Evolutionary conservation across 805 yeast genomes (phyloP).

Genomic region (Pichia heedii): DNA sequence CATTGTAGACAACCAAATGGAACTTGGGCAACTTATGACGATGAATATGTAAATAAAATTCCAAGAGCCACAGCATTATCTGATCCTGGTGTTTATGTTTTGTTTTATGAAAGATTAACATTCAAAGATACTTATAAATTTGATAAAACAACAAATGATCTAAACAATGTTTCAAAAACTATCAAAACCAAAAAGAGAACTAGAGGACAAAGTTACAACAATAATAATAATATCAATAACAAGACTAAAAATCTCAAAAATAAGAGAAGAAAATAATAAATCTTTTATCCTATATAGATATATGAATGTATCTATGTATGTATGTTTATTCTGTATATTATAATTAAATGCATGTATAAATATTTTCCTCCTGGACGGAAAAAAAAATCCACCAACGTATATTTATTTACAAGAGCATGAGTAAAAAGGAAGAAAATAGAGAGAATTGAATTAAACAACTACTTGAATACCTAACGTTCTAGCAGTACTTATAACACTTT

Average conservation of each 20-base stretch:
- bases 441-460: slow-evolving; percentile 57
- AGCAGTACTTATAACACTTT: slow-evolving; percentile 83
- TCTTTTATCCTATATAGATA: too few relatives aligned
- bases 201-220: not conserved
- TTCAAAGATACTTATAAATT: slow-evolving; percentile 22
- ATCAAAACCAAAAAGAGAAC: not conserved
- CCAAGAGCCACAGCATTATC: slow-evolving; percentile 65
- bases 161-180: not conserved
- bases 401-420: too few relatives aligned
- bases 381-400: too few relatives aligned
- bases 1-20: slow-evolving; percentile 90
- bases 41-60: slow-evolving; percentile 72
- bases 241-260: not conserved
- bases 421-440: too few relatives aligned
- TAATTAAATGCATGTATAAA: too few relatives aligned
- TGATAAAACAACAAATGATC: not conserved
- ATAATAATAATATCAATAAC: not conserved
- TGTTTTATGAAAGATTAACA: slow-evolving; percentile 72
- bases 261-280: not conserved
- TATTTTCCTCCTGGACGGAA: too few relatives aligned
- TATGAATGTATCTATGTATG: too few relatives aligned
- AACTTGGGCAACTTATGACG: slow-evolving; percentile 90
- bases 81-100: slow-evolving; percentile 85
- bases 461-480: slow-evolving; percentile 80
- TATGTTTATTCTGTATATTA: too few relatives aligned